These are phyloP conservation scores for Friedmanniomyces simplex DNA, from an alignment of 495 filamentous ascomycete genomes.

Conservation along the genomic window DNA sequence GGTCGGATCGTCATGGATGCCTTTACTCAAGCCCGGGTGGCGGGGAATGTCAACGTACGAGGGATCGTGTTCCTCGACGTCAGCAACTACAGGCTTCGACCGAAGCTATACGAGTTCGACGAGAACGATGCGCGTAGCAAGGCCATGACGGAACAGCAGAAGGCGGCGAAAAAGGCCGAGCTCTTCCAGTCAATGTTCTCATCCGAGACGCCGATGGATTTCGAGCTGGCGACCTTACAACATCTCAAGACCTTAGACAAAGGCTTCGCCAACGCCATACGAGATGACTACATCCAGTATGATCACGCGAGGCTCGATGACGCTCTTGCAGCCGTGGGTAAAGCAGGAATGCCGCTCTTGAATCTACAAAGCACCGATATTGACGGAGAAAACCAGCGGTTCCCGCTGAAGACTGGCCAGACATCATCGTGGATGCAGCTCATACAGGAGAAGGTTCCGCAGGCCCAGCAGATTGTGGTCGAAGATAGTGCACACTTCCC, in stretches of 20 bases:
- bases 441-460: conserved; percentile 36
- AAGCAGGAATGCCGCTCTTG: neutral
- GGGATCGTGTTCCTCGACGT: conserved; percentile 12
- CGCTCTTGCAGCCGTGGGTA: neutral
- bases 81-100: conserved; percentile 9
- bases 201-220: conserved; percentile 1
- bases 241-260: conserved; percentile 5
- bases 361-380: conserved; percentile 7
- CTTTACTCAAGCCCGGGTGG: neutral
- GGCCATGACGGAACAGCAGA: conserved; percentile 1
- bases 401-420: conserved; percentile 1
- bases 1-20: neutral
- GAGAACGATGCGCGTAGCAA: conserved; percentile 5
- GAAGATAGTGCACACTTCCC: conserved; percentile 3
- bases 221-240: neutral
- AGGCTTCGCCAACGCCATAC: neutral
- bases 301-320: conserved; percentile 3
- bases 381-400: conserved; percentile 5
- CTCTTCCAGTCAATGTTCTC: conserved; percentile 12
- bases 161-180: neutral
- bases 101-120: conserved; percentile 5
- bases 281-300: neutral
- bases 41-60: neutral
- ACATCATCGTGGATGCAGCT: conserved; percentile 3
- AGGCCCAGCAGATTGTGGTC: neutral